Percentiles rank a stretch among this genome's conserved stretches.
Evolutionary conservation across 164 flowering plant species (phyloP).

Genomic region (Chimonanthus praecox): DNA sequence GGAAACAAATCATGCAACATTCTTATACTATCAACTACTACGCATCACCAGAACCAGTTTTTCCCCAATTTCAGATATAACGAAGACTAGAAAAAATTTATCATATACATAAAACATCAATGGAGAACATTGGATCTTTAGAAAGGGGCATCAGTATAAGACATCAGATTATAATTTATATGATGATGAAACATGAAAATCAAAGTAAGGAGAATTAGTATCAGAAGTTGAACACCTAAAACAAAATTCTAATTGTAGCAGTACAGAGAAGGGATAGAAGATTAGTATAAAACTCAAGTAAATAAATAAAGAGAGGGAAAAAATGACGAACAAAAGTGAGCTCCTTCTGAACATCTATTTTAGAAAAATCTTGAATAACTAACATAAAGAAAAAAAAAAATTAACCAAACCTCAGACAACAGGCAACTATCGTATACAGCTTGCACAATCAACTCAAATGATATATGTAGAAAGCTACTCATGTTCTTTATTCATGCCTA

Average conservation of each 20-base stretch:
- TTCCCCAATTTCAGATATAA: not conserved
- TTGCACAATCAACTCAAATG: too few relatives aligned
- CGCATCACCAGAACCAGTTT: not conserved
- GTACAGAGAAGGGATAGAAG: not conserved
- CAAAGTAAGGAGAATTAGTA: not conserved
- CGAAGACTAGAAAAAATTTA: too few relatives aligned
- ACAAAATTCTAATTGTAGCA: not conserved
- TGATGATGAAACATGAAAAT: not conserved
- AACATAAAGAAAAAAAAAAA: too few relatives aligned
- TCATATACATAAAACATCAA: not conserved
- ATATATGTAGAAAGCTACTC: too few relatives aligned
- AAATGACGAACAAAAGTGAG: not conserved
- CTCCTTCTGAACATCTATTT: not conserved
- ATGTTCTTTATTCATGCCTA: too few relatives aligned
- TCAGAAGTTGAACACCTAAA: not conserved
- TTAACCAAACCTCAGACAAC: too few relatives aligned
- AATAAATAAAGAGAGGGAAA: too few relatives aligned
- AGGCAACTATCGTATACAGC: too few relatives aligned
- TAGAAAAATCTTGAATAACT: too few relatives aligned
- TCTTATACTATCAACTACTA: not conserved
- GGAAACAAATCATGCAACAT: conserved; percentile 4
- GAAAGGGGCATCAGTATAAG: too few relatives aligned
- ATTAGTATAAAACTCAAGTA: not conserved
- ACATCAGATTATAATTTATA: not conserved
- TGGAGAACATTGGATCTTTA: too few relatives aligned